These are phyloP conservation scores for Hymenoscyphus fructigenus DNA, from an alignment of 2,329 filamentous ascomycete genomes.

Conservation along the genomic window DNA sequence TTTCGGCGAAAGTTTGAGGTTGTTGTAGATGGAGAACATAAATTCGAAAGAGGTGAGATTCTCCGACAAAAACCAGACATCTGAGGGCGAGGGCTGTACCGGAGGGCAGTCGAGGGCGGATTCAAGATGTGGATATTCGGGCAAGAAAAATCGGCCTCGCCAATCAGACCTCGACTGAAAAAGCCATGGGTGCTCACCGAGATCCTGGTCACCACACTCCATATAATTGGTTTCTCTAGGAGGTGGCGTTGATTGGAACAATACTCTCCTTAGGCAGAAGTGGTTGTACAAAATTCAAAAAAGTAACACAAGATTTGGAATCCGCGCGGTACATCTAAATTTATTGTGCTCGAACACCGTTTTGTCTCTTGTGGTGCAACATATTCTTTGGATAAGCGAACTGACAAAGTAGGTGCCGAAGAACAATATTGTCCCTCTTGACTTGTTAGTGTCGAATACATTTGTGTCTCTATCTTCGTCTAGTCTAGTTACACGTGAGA, in stretches of 20 bases:
- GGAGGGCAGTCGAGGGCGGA: conserved; percentile 2
- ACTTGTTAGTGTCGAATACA: no score
- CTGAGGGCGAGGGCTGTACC: neutral
- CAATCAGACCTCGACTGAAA: neutral
- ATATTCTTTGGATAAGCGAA: no score
- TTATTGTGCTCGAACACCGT: no score
- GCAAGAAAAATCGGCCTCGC: neutral
- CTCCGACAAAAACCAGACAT: neutral
- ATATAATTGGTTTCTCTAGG: neutral
- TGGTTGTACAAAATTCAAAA: neutral
- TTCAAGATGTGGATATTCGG: neutral
- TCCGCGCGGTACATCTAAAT: no score
- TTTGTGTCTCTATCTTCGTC: no score
- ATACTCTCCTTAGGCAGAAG: neutral
- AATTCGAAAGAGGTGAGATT: neutral
- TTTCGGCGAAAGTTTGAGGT: neutral
- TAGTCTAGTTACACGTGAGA: no score
- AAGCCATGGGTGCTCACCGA: neutral
- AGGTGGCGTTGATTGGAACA: neutral
- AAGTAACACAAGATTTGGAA: neutral
- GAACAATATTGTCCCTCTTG: no score
- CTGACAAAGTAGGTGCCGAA: no score
- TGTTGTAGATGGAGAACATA: neutral
- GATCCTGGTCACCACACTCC: neutral
- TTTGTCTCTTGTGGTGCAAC: no score